These are phyloP conservation scores for Cyclotella choctawhatcheeana DNA, from an alignment of 108 stramenopile species.

Conservation along the genomic window DNA sequence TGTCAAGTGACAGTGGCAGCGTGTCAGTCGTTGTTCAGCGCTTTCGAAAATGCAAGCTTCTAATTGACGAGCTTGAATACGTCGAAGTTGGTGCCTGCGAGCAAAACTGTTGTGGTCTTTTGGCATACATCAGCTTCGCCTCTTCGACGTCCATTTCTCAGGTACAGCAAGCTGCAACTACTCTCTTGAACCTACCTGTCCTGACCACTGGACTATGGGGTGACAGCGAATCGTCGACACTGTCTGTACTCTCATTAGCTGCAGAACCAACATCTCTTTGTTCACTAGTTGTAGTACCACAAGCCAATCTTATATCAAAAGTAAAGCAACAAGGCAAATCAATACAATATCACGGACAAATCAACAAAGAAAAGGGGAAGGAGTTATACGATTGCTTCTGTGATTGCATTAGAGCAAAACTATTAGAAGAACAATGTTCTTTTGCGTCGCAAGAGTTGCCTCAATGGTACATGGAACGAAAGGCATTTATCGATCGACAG, in stretches of 20 bases:
- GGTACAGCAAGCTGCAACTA: constrained; percentile 62
- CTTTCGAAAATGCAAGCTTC: constrained; percentile 33
- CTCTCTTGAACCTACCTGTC: constrained; percentile 63
- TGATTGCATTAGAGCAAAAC: constrained; percentile 27
- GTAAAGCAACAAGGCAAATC: constrained; percentile 63
- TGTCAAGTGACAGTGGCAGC: constrained; percentile 19
- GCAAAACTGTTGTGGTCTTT: constrained; percentile 48
- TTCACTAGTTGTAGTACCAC: constrained; percentile 63
- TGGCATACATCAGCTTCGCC: constrained; percentile 68
- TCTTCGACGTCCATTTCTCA: constrained; percentile 42
- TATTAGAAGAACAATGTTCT: constrained; percentile 49
- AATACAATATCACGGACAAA: constrained; percentile 74
- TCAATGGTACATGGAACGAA: constrained; percentile 13
- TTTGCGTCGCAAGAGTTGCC: constrained; percentile 12
- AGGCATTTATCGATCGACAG: background rate
- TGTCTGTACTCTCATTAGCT: constrained; percentile 14
- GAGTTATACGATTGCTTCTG: constrained; percentile 59
- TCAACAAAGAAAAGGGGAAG: constrained; percentile 58
- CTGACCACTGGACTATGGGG: constrained; percentile 70
- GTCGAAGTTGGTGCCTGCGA: constrained; percentile 20
- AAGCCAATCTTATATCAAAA: constrained; percentile 73
- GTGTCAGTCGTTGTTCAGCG: constrained; percentile 41
- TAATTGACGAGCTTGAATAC: constrained; percentile 30
- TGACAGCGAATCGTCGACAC: constrained; percentile 48
- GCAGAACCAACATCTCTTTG: constrained; percentile 6